Conservation (phyloP, 306 rosid genomes). For the Vachellia pachyceras region DNA sequence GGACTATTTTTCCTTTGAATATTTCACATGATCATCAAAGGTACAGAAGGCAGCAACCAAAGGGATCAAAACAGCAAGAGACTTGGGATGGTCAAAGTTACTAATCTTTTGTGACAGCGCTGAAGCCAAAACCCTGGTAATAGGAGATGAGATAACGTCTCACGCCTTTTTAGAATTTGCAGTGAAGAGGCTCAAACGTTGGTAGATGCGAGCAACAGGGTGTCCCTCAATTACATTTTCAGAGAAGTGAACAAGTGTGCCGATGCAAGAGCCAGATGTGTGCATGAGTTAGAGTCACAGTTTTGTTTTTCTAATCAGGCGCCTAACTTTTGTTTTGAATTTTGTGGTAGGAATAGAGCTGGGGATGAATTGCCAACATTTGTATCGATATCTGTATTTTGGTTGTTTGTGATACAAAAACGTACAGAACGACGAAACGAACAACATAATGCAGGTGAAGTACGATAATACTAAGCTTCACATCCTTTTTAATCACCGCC, state of each 20-base stretch:
- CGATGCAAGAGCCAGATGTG: background rate
- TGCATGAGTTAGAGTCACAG: background rate
- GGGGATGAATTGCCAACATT: background rate
- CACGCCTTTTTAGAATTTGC: background rate
- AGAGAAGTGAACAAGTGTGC: background rate
- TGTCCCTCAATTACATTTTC: background rate
- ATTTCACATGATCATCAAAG: background rate
- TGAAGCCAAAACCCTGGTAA: background rate
- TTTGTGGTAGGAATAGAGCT: background rate
- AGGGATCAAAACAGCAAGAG: background rate
- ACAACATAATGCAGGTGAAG: background rate
- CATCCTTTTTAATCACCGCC: background rate
- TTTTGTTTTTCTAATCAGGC: background rate
- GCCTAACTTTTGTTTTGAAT: background rate
- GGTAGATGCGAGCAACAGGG: background rate
- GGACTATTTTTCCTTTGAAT: conserved; percentile 14
- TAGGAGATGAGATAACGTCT: background rate
- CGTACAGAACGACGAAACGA: background rate
- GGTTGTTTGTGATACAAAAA: background rate
- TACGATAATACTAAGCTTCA: background rate
- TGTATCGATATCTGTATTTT: background rate
- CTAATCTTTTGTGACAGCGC: background rate
- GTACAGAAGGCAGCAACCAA: background rate
- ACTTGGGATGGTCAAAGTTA: background rate
- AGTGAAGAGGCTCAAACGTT: background rate